phyloP scores from a whole-genome alignment of 805 yeast genomes.

The Cyberlindnera xylosilytica region DNA sequence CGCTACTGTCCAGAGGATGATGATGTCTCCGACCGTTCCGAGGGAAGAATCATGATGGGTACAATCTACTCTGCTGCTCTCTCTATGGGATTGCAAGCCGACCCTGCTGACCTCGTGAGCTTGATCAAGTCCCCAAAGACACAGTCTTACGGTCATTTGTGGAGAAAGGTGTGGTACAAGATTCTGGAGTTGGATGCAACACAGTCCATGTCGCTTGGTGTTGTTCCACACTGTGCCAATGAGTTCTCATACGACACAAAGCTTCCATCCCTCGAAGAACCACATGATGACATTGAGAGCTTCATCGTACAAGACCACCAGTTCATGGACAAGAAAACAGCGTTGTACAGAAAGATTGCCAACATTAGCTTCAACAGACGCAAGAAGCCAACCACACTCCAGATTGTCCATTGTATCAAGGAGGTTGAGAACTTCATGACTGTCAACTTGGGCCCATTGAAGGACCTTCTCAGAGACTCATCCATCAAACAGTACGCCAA shows the following conservation, averaged over 20 bases:
- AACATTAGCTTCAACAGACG: slow-evolving; percentile 32
- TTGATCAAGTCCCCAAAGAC: slow-evolving; percentile 11
- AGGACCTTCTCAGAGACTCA: slow-evolving; percentile 15
- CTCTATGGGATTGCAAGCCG: slow-evolving; percentile 54
- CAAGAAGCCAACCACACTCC: slow-evolving; percentile 32
- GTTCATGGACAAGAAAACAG: slow-evolving; percentile 31
- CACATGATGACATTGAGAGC: slow-evolving; percentile 36
- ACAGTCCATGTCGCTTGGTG: slow-evolving; percentile 15
- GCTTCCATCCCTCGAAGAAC: slow-evolving; percentile 31
- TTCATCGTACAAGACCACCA: slow-evolving; percentile 32
- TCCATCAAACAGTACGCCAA: slow-evolving; percentile 15
- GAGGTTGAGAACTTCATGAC: slow-evolving; percentile 34
- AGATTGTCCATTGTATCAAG: slow-evolving; percentile 30
- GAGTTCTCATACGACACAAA: slow-evolving; percentile 21
- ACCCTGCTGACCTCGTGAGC: slow-evolving; percentile 36
- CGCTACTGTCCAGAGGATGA: slow-evolving; percentile 54
- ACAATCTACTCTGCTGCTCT: slow-evolving; percentile 51
- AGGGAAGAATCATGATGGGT: slow-evolving; percentile 44
- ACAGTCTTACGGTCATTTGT: slow-evolving; percentile 17
- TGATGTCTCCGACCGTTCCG: slow-evolving; percentile 50
- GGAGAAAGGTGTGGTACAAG: slow-evolving; percentile 27
- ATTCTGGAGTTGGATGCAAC: slow-evolving; percentile 25
- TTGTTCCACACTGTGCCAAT: slow-evolving; percentile 18
- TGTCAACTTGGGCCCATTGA: slow-evolving; percentile 27
- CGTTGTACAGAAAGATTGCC: slow-evolving; percentile 31